phyloP scores from a whole-genome alignment of 2,329 filamentous ascomycete species.

The Hypoxylon sp. region DNA sequence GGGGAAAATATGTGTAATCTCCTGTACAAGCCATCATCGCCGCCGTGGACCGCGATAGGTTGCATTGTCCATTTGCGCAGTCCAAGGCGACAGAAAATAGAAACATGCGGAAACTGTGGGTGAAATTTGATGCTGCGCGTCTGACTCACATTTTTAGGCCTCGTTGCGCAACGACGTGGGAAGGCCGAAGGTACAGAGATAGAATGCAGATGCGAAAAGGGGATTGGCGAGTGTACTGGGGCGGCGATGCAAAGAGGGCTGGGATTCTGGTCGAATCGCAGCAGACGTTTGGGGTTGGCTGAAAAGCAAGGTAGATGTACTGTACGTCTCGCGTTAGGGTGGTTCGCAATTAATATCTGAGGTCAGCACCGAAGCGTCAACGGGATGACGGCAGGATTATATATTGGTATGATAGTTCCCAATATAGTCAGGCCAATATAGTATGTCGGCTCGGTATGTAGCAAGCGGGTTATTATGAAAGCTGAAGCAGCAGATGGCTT shows the following conservation, averaged over 20 bases:
- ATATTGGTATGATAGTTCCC: slow-evolving; percentile 48
- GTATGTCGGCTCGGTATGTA: slow-evolving; percentile 42
- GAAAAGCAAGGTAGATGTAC: slow-evolving; percentile 35
- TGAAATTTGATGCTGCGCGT: slow-evolving; percentile 48
- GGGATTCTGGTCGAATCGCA: slow-evolving; percentile 52
- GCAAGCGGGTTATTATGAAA: slow-evolving; percentile 41
- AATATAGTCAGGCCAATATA: slow-evolving; percentile 39
- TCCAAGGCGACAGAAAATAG: slow-evolving; percentile 38
- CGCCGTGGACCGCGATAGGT: slow-evolving; percentile 38
- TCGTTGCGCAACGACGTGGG: slow-evolving; percentile 51
- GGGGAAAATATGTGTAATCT: slow-evolving; percentile 15
- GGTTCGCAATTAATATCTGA: slow-evolving; percentile 54
- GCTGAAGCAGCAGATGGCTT: slow-evolving; percentile 45
- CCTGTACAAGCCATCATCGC: slow-evolving; percentile 35
- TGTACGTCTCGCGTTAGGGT: slow-evolving; percentile 42
- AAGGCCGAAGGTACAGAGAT: slow-evolving; percentile 45
- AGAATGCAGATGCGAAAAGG: slow-evolving; percentile 40
- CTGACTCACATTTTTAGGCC: slow-evolving; percentile 56
- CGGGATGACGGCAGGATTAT: slow-evolving; percentile 53
- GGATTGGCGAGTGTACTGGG: slow-evolving; percentile 53
- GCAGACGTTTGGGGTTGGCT: slow-evolving; percentile 41
- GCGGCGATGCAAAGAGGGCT: slow-evolving; percentile 52
- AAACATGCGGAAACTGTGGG: slow-evolving; percentile 43
- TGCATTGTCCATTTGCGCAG: slow-evolving; percentile 34
- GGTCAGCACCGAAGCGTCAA: slow-evolving; percentile 55